phyloP scores from a whole-genome alignment of 2,329 filamentous ascomycete species.

The Blumeriella jaapii region DNA sequence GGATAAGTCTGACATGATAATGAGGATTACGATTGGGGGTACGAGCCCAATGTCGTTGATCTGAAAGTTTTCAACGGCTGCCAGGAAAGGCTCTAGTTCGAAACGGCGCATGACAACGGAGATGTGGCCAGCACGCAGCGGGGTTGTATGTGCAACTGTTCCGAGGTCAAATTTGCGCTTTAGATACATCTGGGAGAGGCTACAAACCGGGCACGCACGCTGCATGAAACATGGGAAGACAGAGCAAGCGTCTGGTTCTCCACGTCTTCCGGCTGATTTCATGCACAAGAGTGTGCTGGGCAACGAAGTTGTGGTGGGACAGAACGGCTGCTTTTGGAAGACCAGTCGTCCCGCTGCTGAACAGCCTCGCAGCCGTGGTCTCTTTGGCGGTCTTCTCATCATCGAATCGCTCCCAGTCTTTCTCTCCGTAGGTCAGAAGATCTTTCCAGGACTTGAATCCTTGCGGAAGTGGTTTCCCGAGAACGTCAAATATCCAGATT shows the following conservation, averaged over 20 bases:
- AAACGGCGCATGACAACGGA: constrained; percentile 58
- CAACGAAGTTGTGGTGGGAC: constrained; percentile 28
- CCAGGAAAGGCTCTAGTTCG: constrained; percentile 60
- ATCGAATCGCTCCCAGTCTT: constrained; percentile 21
- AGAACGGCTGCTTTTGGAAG: constrained; percentile 31
- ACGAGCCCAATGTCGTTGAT: constrained; percentile 58
- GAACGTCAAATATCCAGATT: constrained; percentile 22
- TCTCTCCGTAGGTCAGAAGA: constrained; percentile 17
- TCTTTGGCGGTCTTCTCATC: constrained; percentile 22
- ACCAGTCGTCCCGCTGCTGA: constrained; percentile 47
- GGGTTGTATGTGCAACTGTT: constrained; percentile 55
- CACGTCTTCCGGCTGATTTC: constrained; percentile 42
- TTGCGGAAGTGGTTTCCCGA: constrained; percentile 12
- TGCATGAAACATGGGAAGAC: constrained; percentile 45
- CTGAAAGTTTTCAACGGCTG: constrained; percentile 52
- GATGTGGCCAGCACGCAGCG: constrained; percentile 13
- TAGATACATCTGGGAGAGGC: neutral
- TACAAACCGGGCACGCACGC: constrained; percentile 52
- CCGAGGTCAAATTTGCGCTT: neutral
- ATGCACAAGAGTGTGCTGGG: constrained; percentile 21
- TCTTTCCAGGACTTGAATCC: constrained; percentile 17
- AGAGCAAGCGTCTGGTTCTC: constrained; percentile 36
- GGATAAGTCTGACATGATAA: constrained; percentile 30
- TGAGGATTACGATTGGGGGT: constrained; percentile 61
- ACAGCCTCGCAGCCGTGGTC: constrained; percentile 33